Conservation (phyloP, 352 stramenopile species). For the Globisporangium cederbergense region DNA sequence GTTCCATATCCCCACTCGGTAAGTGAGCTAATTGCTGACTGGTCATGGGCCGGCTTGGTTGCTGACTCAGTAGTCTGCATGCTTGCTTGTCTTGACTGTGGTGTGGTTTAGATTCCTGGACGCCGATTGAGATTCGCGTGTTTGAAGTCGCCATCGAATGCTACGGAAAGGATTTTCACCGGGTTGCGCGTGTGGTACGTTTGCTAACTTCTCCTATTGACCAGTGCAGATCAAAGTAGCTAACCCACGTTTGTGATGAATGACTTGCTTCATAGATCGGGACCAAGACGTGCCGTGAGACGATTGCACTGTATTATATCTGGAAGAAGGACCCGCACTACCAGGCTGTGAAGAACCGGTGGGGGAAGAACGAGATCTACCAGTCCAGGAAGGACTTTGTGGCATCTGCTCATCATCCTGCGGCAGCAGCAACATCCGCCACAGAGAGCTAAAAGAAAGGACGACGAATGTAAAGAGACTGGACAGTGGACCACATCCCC, state of each 20-base stretch:
- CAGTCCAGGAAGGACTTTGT: constrained; percentile 27
- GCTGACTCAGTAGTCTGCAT: background rate
- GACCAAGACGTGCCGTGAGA: constrained; percentile 65
- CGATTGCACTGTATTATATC: constrained; percentile 85
- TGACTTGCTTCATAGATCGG: constrained; percentile 39
- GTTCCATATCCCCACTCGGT: constrained; percentile 21
- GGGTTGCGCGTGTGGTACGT: constrained; percentile 63
- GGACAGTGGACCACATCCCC: background rate
- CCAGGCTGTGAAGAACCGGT: constrained; percentile 75
- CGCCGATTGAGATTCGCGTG: constrained; percentile 71
- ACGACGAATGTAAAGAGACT: background rate
- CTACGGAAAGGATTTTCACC: constrained; percentile 82
- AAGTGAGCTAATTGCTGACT: background rate
- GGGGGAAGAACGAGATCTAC: constrained; percentile 41
- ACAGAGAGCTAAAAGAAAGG: background rate
- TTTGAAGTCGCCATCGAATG: constrained; percentile 85
- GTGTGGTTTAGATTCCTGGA: constrained; percentile 59
- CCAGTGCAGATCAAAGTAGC: too few species aligned
- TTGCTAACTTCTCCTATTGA: background rate
- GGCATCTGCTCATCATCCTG: constrained; percentile 9
- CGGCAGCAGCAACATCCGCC: background rate
- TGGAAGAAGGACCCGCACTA: constrained; percentile 89
- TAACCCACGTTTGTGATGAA: background rate
- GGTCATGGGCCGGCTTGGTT: background rate
- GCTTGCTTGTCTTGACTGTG: constrained; percentile 14